phyloP scores from a whole-genome alignment of 768 basidiomycete genomes.

The Ephemerocybe angulata region DNA sequence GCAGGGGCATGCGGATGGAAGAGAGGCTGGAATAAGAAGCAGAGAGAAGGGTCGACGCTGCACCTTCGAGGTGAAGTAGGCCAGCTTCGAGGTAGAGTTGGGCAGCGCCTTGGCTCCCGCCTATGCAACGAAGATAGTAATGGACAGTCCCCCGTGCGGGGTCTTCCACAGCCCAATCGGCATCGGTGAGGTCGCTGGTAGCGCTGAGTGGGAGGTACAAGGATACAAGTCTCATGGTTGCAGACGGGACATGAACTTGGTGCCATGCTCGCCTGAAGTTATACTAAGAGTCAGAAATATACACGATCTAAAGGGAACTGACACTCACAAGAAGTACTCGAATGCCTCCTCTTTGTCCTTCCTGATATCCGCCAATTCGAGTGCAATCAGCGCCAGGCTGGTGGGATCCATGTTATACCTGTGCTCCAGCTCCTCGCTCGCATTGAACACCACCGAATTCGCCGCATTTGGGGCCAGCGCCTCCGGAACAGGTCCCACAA shows the following conservation, averaged over 20 bases:
- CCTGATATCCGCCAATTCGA: slow-evolving; percentile 72
- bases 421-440: slow-evolving; percentile 50
- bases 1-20: slow-evolving; percentile 65
- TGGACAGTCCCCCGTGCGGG: slow-evolving; percentile 47
- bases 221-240: slow-evolving; percentile 73
- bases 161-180: slow-evolving; percentile 29
- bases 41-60: slow-evolving; percentile 65
- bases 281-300: background rate
- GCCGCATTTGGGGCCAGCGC: slow-evolving; percentile 50
- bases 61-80: slow-evolving; percentile 76
- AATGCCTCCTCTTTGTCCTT: slow-evolving; percentile 76
- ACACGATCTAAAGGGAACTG: background rate
- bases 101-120: slow-evolving; percentile 63
- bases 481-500: slow-evolving; percentile 71
- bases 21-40: slow-evolving; percentile 75
- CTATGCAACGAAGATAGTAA: slow-evolving; percentile 66
- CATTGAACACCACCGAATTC: slow-evolving; percentile 51
- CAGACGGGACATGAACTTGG: slow-evolving; percentile 68
- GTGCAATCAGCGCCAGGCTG: slow-evolving; percentile 65
- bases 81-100: slow-evolving; percentile 78
- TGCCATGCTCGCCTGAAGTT: slow-evolving; percentile 72
- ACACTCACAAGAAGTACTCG: slow-evolving; percentile 71
- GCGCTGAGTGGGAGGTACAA: slow-evolving; percentile 65
- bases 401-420: slow-evolving; percentile 86
- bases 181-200: slow-evolving; percentile 29